Evolutionary conservation across 768 basidiomycete species (phyloP), one percentile per base, ranked within the genome.

Genomic region (Pleurotus eryngii): DNA sequence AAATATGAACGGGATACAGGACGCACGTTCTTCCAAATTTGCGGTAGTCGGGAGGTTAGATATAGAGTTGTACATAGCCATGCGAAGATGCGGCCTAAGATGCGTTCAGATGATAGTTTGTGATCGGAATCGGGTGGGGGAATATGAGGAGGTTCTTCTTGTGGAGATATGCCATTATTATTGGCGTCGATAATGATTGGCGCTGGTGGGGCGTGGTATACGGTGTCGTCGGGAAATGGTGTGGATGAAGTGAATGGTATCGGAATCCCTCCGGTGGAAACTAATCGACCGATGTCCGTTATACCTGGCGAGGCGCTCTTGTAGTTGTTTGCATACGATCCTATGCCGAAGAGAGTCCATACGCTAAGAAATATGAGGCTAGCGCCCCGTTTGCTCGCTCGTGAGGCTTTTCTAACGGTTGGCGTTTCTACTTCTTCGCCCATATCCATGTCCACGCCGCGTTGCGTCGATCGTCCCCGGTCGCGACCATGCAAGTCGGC

Each of bases 11-110:
- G 26, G 49, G 18, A 27, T 45, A 50, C 37, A 22, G 14, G 22
- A 38, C 93, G 69, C 70, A 97, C 95, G 66, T 98, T 98, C 72
- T 95, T 96, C 97, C 97, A 98, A 61, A 99, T 97, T 70, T 99
- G 97, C 18, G 97, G 97, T 64, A 99, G 72, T 58, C 97, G 84
- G 3, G 90, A 92, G 3, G 96, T 98, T 37, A 99, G 75, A 71
- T 99, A 99, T 14, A 98, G 75, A 0, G 86, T 90, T 1, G 95
- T 94, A 68, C 96, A 98, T 17, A 88, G 67, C 97, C 97, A 99
- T 7, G 97, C 95, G 55, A 90, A 94, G 55, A 94, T 83, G 2
- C 97, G 87, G 1, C 97, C 97, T 49, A 98, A 73, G 22, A 94
- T 67, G 48, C 83, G 87, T 64, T 94, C 82, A 42, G 67, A 65